A percentile compares a stretch with the other conserved stretches of the same genome.
phyloP scores from a whole-genome alignment of 129 eudicot genomes.

The Artemisia annua region DNA sequence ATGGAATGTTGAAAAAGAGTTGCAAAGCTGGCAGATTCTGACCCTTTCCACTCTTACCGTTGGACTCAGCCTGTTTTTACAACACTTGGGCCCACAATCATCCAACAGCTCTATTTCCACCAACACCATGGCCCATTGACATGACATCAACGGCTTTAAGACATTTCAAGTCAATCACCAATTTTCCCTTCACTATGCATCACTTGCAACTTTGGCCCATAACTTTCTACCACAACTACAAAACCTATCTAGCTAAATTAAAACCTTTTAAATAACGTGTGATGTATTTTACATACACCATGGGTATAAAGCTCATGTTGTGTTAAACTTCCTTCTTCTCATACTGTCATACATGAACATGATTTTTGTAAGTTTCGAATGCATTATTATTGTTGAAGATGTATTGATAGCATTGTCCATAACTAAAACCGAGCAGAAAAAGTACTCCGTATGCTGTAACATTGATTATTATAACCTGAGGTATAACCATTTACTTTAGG shows the following conservation, averaged over 20 bases:
- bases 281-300: not conserved
- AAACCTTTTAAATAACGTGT: not conserved
- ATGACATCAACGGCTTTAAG: slow-evolving; percentile 17
- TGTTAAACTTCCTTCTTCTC: not conserved
- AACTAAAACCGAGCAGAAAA: too few relatives aligned
- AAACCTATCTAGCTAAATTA: too few relatives aligned
- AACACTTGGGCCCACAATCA: slow-evolving; percentile 19
- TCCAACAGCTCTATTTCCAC: slow-evolving; percentile 32
- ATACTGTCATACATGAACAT: too few relatives aligned
- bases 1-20: slow-evolving; percentile 9
- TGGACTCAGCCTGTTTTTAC: slow-evolving; percentile 19
- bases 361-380: not conserved
- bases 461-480: too few relatives aligned
- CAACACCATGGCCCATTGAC: not conserved
- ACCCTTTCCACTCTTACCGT: slow-evolving; percentile 25
- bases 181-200: not conserved
- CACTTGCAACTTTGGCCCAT: not conserved
- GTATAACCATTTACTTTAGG: too few relatives aligned
- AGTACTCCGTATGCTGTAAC: too few relatives aligned
- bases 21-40: slow-evolving; percentile 28
- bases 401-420: too few relatives aligned
- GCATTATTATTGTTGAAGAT: too few relatives aligned
- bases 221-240: not conserved
- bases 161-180: not conserved
- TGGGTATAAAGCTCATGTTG: not conserved